phyloP scores from a whole-genome alignment of 2,329 filamentous ascomycete species.

The Alternaria conjuncta region DNA sequence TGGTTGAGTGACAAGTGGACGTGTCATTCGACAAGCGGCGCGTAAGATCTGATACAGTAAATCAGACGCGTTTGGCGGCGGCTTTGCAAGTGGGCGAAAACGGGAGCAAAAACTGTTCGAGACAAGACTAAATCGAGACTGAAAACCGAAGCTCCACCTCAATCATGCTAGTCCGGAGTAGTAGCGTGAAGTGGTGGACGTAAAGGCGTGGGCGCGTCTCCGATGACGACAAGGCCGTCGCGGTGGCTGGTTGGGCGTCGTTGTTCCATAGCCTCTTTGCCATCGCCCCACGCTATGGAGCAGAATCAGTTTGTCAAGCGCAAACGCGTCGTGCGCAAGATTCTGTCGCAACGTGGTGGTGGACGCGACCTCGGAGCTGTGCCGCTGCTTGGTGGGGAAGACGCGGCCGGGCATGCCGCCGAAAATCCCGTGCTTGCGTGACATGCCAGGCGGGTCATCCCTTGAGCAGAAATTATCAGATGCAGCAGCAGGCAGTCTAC shows the following conservation, averaged over 20 bases:
- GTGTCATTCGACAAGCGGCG: conserved; percentile 14
- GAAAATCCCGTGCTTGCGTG: conserved; percentile 7
- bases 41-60: conserved; percentile 18
- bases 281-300: conserved; percentile 1
- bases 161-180: conserved; percentile 17
- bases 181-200: conserved; percentile 11
- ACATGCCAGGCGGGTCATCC: background rate
- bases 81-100: conserved; percentile 6
- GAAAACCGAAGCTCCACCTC: conserved; percentile 20
- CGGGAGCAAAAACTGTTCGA: conserved; percentile 1
- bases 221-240: conserved; percentile 6
- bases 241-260: conserved; percentile 1
- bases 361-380: conserved; percentile 6
- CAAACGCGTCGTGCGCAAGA: background rate
- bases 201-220: background rate
- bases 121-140: conserved; percentile 12
- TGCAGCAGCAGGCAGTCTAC: background rate
- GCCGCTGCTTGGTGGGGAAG: conserved; percentile 1
- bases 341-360: background rate
- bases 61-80: conserved; percentile 8
- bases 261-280: background rate
- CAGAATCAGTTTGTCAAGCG: conserved; percentile 13
- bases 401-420: background rate
- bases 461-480: conserved; percentile 7
- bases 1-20: conserved; percentile 13